Base-by-base conservation (phyloP, 345 rosid species). In the Trapa incisa region DNA sequence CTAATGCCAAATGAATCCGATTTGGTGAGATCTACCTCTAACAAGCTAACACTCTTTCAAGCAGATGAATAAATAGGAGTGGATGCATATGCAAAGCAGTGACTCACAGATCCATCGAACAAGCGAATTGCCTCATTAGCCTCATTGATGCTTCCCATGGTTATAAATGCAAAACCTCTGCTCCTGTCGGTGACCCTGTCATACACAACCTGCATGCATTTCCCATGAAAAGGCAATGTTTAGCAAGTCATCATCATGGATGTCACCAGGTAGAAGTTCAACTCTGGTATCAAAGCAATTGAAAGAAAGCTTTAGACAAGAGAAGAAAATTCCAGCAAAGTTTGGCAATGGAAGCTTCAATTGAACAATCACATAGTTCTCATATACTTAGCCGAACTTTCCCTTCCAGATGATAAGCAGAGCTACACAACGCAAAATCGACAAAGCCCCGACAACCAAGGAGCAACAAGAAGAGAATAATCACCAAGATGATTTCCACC, bases 141-240 rank as follows among this genome's bases (percentile, higher is more conserved):
- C 76, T 91, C 95, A 60, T 88, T 87, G 47, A 78, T 70, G 72
- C 75, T 84, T 61, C 64, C 89, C 99, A 94, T 87, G 2, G 92
- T 81, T 5, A 91, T 91, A 72, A 94, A 91, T 13, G 82, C 99
- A 67, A 94, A 94, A 6, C 97, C 99, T 71, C 99, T 88, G 89
- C 99, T 94, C 83, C 97, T 86, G 69, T 89, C 96, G 4, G 91
- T 90, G 10, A 82, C 88, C 74, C 89, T 80, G 80, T 88, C 87
- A 63, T 86, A 83, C 8, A 91, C 92, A 76, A 88, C 81, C 99
- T 94, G 67, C 37, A 65, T 45, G 15, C 72, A 12, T 68, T 73
- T 65, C 33, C 37, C 43, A 66, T 36, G 45, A 50, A 22, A 22
- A 22, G 29, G 16, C 29, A 39, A 64, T 33, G 14, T n/a, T 50